Evolutionary conservation across 345 rosid genomes (phyloP).

Genomic region (Salix suchowensis): DNA sequence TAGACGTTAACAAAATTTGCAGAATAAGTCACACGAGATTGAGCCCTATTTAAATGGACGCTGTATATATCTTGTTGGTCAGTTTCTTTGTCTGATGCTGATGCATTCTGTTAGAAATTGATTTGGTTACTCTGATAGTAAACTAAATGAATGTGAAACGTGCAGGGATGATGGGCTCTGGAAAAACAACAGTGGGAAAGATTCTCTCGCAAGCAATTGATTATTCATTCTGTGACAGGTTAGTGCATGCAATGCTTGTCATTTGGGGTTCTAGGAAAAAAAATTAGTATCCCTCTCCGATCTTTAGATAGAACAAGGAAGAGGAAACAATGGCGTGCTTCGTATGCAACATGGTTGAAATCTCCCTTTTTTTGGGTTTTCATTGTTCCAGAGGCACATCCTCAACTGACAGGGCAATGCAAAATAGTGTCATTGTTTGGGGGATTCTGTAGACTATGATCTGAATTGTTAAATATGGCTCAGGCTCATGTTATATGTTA

Average conservation of each 20-base stretch:
- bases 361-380: background rate
- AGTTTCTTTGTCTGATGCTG: conserved; percentile 35
- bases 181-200: conserved; percentile 92
- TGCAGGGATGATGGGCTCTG: conserved; percentile 98
- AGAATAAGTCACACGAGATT: conserved; percentile 74
- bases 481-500: background rate
- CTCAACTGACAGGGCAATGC: background rate
- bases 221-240: conserved; percentile 85
- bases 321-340: conserved; percentile 2
- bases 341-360: background rate
- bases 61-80: conserved; percentile 89
- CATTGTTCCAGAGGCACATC: background rate
- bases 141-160: conserved; percentile 3
- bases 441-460: background rate
- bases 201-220: conserved; percentile 62
- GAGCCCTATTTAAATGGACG: conserved; percentile 69
- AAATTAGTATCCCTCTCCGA: background rate
- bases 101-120: conserved; percentile 7
- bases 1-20: conserved; percentile 33
- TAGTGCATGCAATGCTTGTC: conserved; percentile 15
- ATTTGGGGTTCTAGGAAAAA: background rate
- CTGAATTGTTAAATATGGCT: background rate
- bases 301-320: background rate
- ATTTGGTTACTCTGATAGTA: background rate
- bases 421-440: background rate